Evolutionary conservation across 2,329 filamentous ascomycete species (phyloP).

Genomic region (Polytolypa hystricis): DNA sequence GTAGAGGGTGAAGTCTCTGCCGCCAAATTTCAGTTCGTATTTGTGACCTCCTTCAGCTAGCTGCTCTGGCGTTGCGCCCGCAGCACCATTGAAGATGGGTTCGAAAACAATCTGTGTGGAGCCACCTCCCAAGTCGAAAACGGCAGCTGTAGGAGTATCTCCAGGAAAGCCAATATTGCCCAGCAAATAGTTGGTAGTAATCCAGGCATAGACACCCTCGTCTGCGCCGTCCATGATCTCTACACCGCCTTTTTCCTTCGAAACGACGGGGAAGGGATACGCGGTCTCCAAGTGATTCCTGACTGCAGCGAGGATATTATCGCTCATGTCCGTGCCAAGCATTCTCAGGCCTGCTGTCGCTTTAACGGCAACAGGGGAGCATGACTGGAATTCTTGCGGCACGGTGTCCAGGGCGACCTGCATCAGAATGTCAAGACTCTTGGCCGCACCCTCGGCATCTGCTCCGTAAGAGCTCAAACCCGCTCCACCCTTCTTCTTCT

Average conservation of each 20-base stretch:
- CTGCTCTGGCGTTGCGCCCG: slow-evolving; percentile 73
- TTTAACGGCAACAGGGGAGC: slow-evolving; percentile 93
- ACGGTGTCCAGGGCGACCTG: slow-evolving; percentile 74
- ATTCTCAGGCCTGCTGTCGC: slow-evolving; percentile 88
- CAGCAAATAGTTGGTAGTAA: slow-evolving; percentile 95
- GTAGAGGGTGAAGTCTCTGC: slow-evolving; percentile 83
- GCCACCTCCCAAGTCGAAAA: slow-evolving; percentile 92
- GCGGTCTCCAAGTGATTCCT: slow-evolving; percentile 70
- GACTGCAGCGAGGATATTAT: slow-evolving; percentile 77
- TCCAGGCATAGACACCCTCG: slow-evolving; percentile 98
- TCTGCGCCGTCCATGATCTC: slow-evolving; percentile 96
- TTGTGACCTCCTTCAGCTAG: slow-evolving; percentile 89
- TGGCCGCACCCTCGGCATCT: slow-evolving; percentile 78
- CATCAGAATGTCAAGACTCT: slow-evolving; percentile 79
- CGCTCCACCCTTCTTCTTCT: slow-evolving; percentile 67
- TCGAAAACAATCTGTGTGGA: slow-evolving; percentile 98
- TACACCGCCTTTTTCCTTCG: slow-evolving; percentile 72
- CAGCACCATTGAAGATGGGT: slow-evolving; percentile 70
- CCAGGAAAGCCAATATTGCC: slow-evolving; percentile 94
- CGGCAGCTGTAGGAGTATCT: slow-evolving; percentile 77
- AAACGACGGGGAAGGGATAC: slow-evolving; percentile 91
- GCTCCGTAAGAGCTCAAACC: slow-evolving; percentile 76
- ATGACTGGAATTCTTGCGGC: slow-evolving; percentile 79
- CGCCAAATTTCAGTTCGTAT: slow-evolving; percentile 82
- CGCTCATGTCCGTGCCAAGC: slow-evolving; percentile 67